Base-by-base conservation (phyloP, 768 basidiomycete species). In the Lactarius indigo region DNA sequence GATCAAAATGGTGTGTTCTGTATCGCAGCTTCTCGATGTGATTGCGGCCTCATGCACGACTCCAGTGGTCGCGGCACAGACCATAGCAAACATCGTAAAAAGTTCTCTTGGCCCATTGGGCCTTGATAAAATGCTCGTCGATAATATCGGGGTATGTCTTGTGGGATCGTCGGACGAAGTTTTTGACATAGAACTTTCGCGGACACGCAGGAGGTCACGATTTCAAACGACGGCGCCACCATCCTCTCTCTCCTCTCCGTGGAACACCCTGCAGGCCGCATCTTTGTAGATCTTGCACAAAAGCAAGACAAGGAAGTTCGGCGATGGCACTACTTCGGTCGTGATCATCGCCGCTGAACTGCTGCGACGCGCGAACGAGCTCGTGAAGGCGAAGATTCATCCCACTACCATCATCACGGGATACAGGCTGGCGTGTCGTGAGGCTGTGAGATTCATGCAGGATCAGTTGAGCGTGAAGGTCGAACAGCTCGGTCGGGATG, bases 251-350 rank as follows among this genome's bases (percentile, higher is more conserved):
- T 98, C 23, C 82, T 98, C 47, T 88, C 94, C 18, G 96, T 99
- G 55, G 94, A 97, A 73, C 94, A 98, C 75, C 97, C 97, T 31
- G 97, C 97, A 5, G 97, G 95, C 26, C 90, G 93, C 70, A 95
- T 99, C 69, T 94, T 99, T 70, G 96, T 98, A 57, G 95, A 98
- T 78, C 91, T 99, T 55, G 95, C 97, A 2, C 96, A 98, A 79
- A 98, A 98, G 74, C 96, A 98, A 78, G 97, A 99, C 78, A 97
- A 96, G 76, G 97, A 99, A 79, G 97, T 99, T 99, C 12, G 97
- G 97, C 42, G 97, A 99, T 79, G 97, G 97, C 17, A 99, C 97
- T 9, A 99, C 97, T 3, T 98, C 95, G 28, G 97, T 99, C 52
- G 97, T 99, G 57, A 92, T 99, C 72, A 85, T 99, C 75, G 96